Evolutionary conservation across 768 basidiomycete genomes (phyloP).

Genomic region (Dioszegia crocea): DNA sequence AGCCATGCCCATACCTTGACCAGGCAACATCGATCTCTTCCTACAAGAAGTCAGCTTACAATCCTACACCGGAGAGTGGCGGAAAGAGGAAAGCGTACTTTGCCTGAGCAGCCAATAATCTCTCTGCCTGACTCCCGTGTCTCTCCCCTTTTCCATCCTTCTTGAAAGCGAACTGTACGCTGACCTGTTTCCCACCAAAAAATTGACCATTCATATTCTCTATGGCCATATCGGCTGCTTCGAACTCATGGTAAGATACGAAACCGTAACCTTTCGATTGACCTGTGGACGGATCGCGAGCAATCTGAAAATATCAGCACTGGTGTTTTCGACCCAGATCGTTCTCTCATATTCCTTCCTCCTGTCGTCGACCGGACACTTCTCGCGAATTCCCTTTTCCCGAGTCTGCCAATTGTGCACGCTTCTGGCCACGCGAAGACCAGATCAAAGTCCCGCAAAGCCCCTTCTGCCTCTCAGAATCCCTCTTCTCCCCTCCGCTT

Average conservation of each 20-base stretch:
- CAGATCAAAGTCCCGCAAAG: no score
- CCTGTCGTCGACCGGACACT: no score
- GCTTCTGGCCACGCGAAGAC: no score
- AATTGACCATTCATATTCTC: conserved; percentile 97
- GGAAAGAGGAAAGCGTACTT: conserved; percentile 55
- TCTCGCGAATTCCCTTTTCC: no score
- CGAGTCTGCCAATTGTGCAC: no score
- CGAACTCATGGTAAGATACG: conserved; percentile 95
- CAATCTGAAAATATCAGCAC: conserved; percentile 60
- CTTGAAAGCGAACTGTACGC: conserved; percentile 97
- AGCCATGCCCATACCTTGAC: conserved; percentile 10
- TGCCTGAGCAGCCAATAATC: conserved; percentile 89
- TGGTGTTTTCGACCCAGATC: no score
- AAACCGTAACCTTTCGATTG: conserved; percentile 96
- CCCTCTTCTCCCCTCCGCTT: no score
- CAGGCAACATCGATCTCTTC: conserved; percentile 57
- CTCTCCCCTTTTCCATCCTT: conserved; percentile 98
- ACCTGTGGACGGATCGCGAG: conserved; percentile 77
- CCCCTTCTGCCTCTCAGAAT: no score
- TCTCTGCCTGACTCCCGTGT: conserved; percentile 94
- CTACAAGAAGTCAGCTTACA: conserved; percentile 47
- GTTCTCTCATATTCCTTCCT: no score
- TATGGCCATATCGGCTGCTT: conserved; percentile 90
- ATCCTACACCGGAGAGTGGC: no score
- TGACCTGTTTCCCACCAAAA: conserved; percentile 96